Evolutionary conservation across 2,329 filamentous ascomycete species (phyloP).

Genomic region (Verticillium dahliae): DNA sequence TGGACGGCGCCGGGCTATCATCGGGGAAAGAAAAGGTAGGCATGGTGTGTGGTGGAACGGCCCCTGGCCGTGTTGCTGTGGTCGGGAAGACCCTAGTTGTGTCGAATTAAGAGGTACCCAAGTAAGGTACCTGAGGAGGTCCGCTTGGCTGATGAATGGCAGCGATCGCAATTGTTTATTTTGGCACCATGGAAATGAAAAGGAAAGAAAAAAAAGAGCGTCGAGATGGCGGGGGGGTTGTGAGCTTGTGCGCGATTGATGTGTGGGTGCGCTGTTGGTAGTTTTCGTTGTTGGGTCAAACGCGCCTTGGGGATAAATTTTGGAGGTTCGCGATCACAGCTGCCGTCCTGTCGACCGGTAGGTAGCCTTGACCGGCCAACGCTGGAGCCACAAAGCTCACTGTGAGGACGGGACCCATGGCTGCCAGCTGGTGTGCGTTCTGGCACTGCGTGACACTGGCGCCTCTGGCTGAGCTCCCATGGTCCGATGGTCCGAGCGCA

Average conservation of each 20-base stretch:
- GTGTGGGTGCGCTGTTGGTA: background rate
- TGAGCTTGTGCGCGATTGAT: background rate
- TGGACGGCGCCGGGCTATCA: constrained; percentile 38
- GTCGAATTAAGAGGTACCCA: background rate
- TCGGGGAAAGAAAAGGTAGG: constrained; percentile 35
- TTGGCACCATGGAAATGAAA: too few relatives aligned
- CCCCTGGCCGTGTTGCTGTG: background rate
- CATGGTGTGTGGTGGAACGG: constrained; percentile 22
- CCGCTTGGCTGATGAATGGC: too few relatives aligned
- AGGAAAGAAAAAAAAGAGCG: too few relatives aligned
- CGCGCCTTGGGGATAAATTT: constrained; percentile 12
- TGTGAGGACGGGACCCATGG: background rate
- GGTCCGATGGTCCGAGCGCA: too few relatives aligned
- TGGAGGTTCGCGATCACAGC: constrained; percentile 11
- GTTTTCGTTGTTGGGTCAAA: constrained; percentile 4
- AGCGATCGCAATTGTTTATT: too few relatives aligned
- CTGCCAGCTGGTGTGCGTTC: background rate
- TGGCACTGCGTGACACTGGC: background rate
- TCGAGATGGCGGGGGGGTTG: too few relatives aligned
- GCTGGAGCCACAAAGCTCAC: constrained; percentile 2
- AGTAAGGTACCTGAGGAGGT: too few relatives aligned
- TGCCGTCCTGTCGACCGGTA: background rate
- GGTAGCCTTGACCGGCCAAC: constrained; percentile 5
- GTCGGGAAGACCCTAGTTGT: background rate
- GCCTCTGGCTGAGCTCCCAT: too few relatives aligned